Conservation (phyloP, 2,329 filamentous ascomycete genomes). For the Pochonia chlamydosporia region DNA sequence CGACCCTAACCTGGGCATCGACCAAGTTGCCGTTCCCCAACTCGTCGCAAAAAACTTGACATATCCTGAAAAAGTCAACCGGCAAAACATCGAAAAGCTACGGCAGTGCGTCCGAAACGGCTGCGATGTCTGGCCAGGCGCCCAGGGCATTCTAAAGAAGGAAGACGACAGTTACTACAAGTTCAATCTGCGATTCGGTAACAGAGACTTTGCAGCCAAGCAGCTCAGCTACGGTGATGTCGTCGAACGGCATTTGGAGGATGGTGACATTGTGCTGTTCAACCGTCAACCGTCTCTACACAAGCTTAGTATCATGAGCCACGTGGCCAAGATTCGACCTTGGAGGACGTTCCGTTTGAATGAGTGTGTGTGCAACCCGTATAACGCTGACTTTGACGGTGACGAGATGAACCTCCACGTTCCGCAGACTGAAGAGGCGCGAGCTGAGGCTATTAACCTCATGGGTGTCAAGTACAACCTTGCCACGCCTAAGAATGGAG, state of each 20-base stretch:
- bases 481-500: constrained; percentile 92
- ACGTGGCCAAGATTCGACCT: constrained; percentile 86
- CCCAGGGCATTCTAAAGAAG: constrained; percentile 73
- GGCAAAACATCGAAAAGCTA: constrained; percentile 81
- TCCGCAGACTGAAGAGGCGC: constrained; percentile 93
- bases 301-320: constrained; percentile 97
- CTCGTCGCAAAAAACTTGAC: constrained; percentile 95
- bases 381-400: constrained; percentile 98
- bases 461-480: constrained; percentile 99
- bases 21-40: constrained; percentile 86
- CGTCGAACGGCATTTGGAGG: constrained; percentile 90
- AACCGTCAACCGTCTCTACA: constrained; percentile 96
- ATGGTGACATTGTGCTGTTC: constrained; percentile 94
- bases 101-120: constrained; percentile 70
- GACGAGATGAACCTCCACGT: constrained; percentile 99
- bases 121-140: constrained; percentile 75
- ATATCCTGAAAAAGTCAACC: constrained; percentile 83
- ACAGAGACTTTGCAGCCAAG: constrained; percentile 64
- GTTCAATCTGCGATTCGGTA: constrained; percentile 66
- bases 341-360: constrained; percentile 96
- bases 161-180: constrained; percentile 64
- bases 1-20: constrained; percentile 88
- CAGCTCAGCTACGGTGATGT: constrained; percentile 77
- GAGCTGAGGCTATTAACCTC: constrained; percentile 88
- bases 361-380: constrained; percentile 95